Base-by-base conservation (phyloP, 306 rosid species). In the Datisca glomerata region DNA sequence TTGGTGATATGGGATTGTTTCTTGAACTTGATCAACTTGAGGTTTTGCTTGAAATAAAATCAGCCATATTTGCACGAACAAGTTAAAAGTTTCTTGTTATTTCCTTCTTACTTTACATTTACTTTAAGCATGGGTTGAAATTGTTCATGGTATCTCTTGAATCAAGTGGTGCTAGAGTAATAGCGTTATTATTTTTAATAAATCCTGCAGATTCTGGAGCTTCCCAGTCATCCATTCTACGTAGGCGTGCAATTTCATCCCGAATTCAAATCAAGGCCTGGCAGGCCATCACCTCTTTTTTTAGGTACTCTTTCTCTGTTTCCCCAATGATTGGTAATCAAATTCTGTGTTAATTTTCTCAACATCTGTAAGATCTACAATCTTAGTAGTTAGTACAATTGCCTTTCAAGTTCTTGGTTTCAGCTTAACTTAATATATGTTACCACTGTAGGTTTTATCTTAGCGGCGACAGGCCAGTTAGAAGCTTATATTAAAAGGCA, bases 161-260 rank as follows among this genome's bases (percentile, higher is more conserved):
- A 21, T 19, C 42, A 48, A 32, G n/a, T n/a, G n/a, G n/a, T n/a
- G n/a, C n/a, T n/a, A n/a, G n/a, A n/a, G n/a, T n/a, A n/a, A n/a
- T n/a, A n/a, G n/a, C n/a, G n/a, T n/a, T n/a, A n/a, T n/a, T n/a
- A n/a, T n/a, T n/a, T n/a, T n/a, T n/a, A n/a, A n/a, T n/a, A n/a
- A n/a, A n/a, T n/a, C n/a, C n/a, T 52, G 64, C 93, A 91, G 98
- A 78, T 91, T 66, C 63, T 84, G 27, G 98, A 91, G 76, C 74
- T 80, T 64, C 92, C 94, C 55, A 61, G 66, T 51, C 98, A 91
- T 75, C 86, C 93, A 43, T 91, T 68, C 72, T 91, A 70, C 32
- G 80, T 91, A 20, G 94, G 98, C 22, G 94, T 75, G 60, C 98
- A 91, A 61, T 91, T 91, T 62, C 96, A 91, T 66, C 98, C 96